phyloP scores from a whole-genome alignment of 441 rosid species.

The Iberis amara region DNA sequence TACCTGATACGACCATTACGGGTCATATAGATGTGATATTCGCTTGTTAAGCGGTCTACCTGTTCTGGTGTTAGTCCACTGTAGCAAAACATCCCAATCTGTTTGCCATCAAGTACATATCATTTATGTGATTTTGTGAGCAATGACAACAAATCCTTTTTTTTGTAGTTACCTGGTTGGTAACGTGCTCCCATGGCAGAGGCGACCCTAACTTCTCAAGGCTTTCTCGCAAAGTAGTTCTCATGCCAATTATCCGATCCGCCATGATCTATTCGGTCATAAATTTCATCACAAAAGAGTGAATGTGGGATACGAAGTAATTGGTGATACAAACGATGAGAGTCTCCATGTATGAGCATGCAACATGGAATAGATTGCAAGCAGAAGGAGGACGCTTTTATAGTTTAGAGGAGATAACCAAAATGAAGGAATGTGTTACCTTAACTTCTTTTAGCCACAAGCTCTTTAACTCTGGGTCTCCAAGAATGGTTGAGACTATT shows the following conservation, averaged over 20 bases:
- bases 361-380: conserved; percentile 5
- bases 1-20: conserved; percentile 95
- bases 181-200: conserved; percentile 80
- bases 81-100: conserved; percentile 99
- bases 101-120: conserved; percentile 26
- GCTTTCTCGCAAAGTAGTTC: conserved; percentile 63
- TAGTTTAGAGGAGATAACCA: no score
- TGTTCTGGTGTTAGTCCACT: conserved; percentile 91
- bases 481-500: conserved; percentile 71
- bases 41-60: conserved; percentile 70
- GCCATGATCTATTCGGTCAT: conserved; percentile 67
- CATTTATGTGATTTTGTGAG: background rate
- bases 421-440: conserved; percentile 36
- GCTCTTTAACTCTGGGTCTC: conserved; percentile 67
- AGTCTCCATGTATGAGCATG: background rate
- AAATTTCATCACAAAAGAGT: conserved; percentile 5
- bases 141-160: background rate
- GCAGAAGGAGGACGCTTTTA: background rate
- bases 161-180: conserved; percentile 55
- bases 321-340: background rate
- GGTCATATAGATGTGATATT: conserved; percentile 84
- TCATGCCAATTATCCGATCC: conserved; percentile 86
- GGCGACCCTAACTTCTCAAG: conserved; percentile 79
- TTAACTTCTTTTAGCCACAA: conserved; percentile 90
- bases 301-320: background rate